These are phyloP conservation scores for Amoebophrya sp. DNA, from an alignment of 169 alveolate genomes.

Conservation along the genomic window DNA sequence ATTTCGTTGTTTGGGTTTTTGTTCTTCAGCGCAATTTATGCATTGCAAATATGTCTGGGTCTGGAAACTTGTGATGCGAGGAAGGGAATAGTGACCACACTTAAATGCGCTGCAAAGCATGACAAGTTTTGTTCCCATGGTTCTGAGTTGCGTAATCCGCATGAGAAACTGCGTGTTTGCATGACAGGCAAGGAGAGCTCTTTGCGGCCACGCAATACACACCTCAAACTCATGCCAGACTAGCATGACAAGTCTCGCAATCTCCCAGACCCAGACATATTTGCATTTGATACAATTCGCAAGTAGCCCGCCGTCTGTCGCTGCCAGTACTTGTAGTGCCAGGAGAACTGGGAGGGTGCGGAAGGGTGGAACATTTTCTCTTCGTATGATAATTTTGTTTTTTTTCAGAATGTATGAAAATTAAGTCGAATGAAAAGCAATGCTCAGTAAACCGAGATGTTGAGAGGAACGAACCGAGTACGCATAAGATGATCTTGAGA, in stretches of 20 bases:
- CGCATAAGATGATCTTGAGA: background rate
- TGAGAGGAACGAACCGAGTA: background rate
- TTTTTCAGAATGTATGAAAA: background rate
- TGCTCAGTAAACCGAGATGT: background rate
- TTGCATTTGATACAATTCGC: no score
- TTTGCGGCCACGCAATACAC: background rate
- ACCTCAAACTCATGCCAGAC: background rate
- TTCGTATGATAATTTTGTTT: no score
- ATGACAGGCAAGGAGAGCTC: no score
- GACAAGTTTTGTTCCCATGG: background rate
- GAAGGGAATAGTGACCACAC: no score
- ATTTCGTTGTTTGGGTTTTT: constrained; percentile 72
- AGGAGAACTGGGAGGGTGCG: constrained; percentile 52
- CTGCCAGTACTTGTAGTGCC: constrained; percentile 83
- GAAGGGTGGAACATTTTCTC: constrained; percentile 45
- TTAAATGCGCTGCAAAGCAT: no score
- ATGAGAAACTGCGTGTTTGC: no score
- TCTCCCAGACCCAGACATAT: no score
- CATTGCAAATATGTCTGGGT: no score
- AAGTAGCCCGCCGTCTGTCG: constrained; percentile 75
- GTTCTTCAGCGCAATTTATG: constrained; percentile 61
- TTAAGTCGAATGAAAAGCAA: background rate
- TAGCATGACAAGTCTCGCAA: no score
- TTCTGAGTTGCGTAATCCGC: background rate
- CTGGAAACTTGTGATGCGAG: no score